Percentiles rank a stretch among this genome's conserved stretches.
Conservation (phyloP, 768 basidiomycete genomes). For the Rhizopogon rudus region DNA sequence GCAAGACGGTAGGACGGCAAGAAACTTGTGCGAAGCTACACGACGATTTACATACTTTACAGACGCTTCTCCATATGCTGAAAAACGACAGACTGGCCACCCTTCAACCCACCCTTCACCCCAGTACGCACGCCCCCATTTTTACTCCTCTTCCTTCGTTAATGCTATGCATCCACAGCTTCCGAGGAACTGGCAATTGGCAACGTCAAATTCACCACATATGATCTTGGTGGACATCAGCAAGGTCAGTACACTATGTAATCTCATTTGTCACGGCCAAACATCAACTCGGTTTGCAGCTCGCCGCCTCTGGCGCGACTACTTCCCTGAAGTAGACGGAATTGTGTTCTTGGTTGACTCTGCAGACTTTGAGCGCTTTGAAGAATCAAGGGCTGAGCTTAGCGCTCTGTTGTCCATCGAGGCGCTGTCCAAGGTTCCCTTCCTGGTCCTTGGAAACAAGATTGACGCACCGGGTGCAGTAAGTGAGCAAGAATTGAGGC, state of each 20-base stretch:
- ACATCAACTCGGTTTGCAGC: conserved; percentile 37
- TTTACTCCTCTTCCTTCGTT: neutral
- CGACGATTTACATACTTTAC: conserved; percentile 4
- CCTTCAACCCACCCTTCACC: conserved; percentile 96
- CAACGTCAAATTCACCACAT: conserved; percentile 98
- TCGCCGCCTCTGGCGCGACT: conserved; percentile 98
- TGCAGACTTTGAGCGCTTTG: conserved; percentile 94
- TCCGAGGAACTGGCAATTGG: conserved; percentile 99
- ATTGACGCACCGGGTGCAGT: conserved; percentile 98
- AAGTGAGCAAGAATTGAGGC: conserved; percentile 94
- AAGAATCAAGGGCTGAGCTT: conserved; percentile 95
- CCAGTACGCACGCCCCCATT: conserved; percentile 56
- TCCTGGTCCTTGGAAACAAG: conserved; percentile 98
- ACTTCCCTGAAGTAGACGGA: conserved; percentile 99
- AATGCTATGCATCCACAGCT: conserved; percentile 43
- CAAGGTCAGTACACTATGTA: conserved; percentile 55
- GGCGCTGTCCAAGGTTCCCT: conserved; percentile 92
- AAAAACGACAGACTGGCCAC: conserved; percentile 99
- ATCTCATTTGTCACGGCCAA: conserved; percentile 1
- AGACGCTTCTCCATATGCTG: conserved; percentile 98
- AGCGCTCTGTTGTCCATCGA: conserved; percentile 95
- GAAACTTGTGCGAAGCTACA: neutral
- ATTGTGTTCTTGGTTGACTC: conserved; percentile 98
- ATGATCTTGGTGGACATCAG: conserved; percentile 96
- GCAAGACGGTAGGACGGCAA: conserved; percentile 77